Evolutionary conservation across 2,329 filamentous ascomycete species (phyloP).

Genomic region (Gaeumannomyces sp.): DNA sequence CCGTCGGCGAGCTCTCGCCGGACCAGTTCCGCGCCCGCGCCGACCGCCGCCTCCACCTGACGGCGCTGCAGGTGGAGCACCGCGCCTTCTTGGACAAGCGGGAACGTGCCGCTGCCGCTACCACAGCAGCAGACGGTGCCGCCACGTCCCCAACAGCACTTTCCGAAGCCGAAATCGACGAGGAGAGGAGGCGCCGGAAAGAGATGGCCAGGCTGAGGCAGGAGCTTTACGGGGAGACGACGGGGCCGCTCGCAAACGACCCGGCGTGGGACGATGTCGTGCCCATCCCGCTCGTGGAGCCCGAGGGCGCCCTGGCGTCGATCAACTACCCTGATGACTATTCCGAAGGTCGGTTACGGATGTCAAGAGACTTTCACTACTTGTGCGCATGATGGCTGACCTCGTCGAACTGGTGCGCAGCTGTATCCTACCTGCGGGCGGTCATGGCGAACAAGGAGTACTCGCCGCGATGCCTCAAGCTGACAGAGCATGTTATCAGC

Average conservation of each 20-base stretch:
- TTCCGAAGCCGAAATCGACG: constrained; percentile 33
- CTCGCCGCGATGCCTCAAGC: constrained; percentile 67
- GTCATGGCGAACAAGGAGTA: constrained; percentile 86
- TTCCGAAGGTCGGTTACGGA: constrained; percentile 55
- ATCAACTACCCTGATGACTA: constrained; percentile 92
- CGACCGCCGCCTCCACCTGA: constrained; percentile 35
- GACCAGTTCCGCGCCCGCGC: constrained; percentile 38
- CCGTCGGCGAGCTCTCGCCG: constrained; percentile 41
- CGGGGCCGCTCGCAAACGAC: constrained; percentile 54
- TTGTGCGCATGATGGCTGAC: background rate
- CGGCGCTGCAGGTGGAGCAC: constrained; percentile 37
- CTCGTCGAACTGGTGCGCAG: constrained; percentile 31
- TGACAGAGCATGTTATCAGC: constrained; percentile 84
- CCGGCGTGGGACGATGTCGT: constrained; percentile 78
- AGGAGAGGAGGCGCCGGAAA: constrained; percentile 40
- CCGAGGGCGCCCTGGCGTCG: constrained; percentile 75
- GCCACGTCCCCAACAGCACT: constrained; percentile 12
- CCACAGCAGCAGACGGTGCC: background rate
- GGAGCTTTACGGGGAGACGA: constrained; percentile 46
- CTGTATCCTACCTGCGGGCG: constrained; percentile 86
- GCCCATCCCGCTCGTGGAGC: constrained; percentile 79
- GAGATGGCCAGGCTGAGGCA: constrained; percentile 45
- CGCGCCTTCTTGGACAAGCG: constrained; percentile 36
- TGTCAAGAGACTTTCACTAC: constrained; percentile 1
- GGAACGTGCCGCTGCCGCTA: constrained; percentile 19